Base-by-base conservation (phyloP, 2,329 filamentous ascomycete species). In the Paraconiothyrium sp. region DNA sequence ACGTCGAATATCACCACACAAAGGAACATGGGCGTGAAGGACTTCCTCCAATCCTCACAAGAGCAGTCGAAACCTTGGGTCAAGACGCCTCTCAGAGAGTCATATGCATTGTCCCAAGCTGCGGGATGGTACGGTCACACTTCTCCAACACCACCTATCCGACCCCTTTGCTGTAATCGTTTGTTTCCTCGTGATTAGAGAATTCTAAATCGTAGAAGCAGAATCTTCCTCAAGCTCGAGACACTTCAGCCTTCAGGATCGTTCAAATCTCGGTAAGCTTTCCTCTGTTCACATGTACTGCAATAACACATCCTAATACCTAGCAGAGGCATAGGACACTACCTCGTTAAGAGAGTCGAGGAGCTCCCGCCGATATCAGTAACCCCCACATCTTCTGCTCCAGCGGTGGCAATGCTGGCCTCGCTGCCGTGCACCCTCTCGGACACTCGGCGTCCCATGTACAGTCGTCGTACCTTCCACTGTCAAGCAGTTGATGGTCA, bases 141-240 rank as follows among this genome's bases (percentile, higher is more conserved):
- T 71, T 59, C 59, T 47, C 41, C 58, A 64, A n/a, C 22, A 13
- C 50, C 59, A 48, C 43, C 58, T 64, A 8, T 47, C 54, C 35
- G 51, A 35, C 10, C 57, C 57, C 43, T 56, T 54, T 22, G 46
- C 49, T 37, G 41, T 16, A 46, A 9, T 8, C 20, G 46, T 20
- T 22, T 11, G 11, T 56, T 44, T 22, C 11, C 47, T 5, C n/a
- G 20, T 50, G 69, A 73, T 69, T 66, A 67, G 64, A 59, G 58
- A 71, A 59, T 70, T 70, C 78, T 80, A 80, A 80, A 76, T 76
- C 72, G 73, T 68, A 81, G 75, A 78, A 84, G 91, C 82, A 89
- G 91, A 81, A 88, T 96, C 77, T 92, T 91, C 78, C 88, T 96
- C 72, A 96, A 96, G 78, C 87, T 95, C 64, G 92, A 96, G 71